Base-by-base conservation (phyloP, 768 basidiomycete genomes). In the Rhodotorula kratochvilovae region DNA sequence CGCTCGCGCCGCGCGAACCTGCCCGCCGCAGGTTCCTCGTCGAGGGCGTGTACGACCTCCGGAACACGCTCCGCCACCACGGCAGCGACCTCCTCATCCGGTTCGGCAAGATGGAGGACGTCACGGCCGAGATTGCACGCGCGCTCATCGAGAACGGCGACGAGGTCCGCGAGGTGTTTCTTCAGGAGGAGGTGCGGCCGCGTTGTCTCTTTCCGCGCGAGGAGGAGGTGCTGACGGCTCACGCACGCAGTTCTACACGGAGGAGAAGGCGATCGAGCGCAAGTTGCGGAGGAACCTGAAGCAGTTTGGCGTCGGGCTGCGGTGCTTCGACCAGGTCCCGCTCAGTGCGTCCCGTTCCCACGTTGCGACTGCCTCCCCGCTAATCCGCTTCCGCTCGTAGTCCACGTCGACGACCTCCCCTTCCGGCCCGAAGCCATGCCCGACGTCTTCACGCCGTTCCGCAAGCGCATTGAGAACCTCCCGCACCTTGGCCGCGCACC, bases 391-490 rank as follows among this genome's bases (percentile, higher is more conserved):
- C 29, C 29, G n/a, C 25, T 11, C 42, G 33, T 50, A 74, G 76
- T 81, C 21, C 77, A 79, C 35, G 69, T 74, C 15, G 55, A 70
- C 16, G 79, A 81, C n/a, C 73, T 81, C 23, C 81, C 81, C 1
- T 81, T 81, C 72, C 39, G 77, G 2, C 61, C 78, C 29, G 57
- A 61, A 15, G 62, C 76, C 8, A 79, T 79, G 10, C 82, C 81
- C 11, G 81, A 82, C 74, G 80, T 83, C 59, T 84, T 82, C 66
- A 83, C 83, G 1, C 74, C 75, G 8, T 84, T 83, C 73, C 76
- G 83, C 45, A 82, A 82, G 73, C 77, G 77, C 35, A 80, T 82
- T 45, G 83, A 83, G 72, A 80, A 78, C 1, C 74, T 82, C 17
- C 79, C 78, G 0, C 76, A 78, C 19, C 81, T 82, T 78, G 74